Evolutionary conservation across 1,284 basidiomycete species (phyloP), one percentile per base, ranked within the genome.

Genomic region (Volvariella volvacea): DNA sequence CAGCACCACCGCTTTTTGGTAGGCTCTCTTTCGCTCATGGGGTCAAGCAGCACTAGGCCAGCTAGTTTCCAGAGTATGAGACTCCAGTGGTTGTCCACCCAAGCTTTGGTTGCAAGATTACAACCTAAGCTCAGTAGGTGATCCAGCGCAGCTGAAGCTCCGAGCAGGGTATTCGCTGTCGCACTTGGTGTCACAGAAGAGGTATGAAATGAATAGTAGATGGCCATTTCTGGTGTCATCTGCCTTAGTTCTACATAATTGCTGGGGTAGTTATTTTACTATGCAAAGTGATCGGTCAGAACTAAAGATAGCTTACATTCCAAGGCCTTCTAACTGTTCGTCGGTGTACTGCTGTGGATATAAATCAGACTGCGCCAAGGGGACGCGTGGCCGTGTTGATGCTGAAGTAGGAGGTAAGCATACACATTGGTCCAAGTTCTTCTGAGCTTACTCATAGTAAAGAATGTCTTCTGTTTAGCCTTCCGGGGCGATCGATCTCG

Each of bases 11-110:
- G 66, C 50, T 69, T 76, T 43, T 55, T 63, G 14, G 54, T 52
- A 15, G 72, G 67, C 28, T 72, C 59, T 7, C 56, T 54, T 54
- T 86, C 82, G 33, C 70, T 65, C 20, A 71, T 60, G 0, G 91
- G 91, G 50, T 88, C 78, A 3, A 92, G 71, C 31, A 75, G 71
- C 0, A 83, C 82, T 71, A 91, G 79, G 2, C 88, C 86, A 1
- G 92, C 89, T 8, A 97, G 65, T 63, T 99, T 99, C 96, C 96
- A 99, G 4, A 99, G 70, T 34, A 99, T 82, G 36, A 94, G 64
- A 3, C 67, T 59, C 88, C 92, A 99, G 55, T 97, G 93, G 56
- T 97, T 96, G 31, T 87, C 74, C 1, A 96, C 83, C 95, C 95
- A 99, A 22, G 70, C 59, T 49, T 80, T 70, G 2, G 78, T 83